Evolutionary conservation across 2,329 filamentous ascomycete species (phyloP).

Genomic region (Aspergillus neotritici): DNA sequence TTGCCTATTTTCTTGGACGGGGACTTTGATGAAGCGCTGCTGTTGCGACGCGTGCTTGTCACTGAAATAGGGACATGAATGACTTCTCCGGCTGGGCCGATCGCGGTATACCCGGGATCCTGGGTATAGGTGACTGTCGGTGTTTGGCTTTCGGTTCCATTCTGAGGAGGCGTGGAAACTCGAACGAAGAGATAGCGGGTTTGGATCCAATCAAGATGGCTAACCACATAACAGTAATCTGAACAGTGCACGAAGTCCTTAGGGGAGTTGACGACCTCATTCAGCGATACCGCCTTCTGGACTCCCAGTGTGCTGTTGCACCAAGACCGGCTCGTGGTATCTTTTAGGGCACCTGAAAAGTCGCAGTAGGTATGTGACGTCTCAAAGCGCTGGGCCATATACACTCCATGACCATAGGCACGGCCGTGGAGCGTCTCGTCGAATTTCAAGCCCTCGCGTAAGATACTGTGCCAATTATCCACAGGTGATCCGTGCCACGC

Average conservation of each 20-base stretch:
- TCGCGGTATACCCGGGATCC: conserved; percentile 33
- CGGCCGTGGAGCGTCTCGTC: conserved; percentile 59
- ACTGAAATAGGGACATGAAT: conserved; percentile 52
- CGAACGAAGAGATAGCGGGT: conserved; percentile 74
- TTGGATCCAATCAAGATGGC: conserved; percentile 78
- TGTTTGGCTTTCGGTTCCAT: background rate
- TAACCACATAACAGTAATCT: conserved; percentile 60
- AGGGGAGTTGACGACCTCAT: conserved; percentile 77
- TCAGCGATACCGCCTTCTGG: conserved; percentile 61
- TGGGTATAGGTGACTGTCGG: conserved; percentile 28
- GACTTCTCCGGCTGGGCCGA: conserved; percentile 31
- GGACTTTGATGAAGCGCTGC: conserved; percentile 18
- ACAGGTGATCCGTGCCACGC: conserved; percentile 79
- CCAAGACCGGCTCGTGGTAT: conserved; percentile 46
- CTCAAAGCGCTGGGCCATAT: conserved; percentile 60
- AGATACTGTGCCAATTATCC: conserved; percentile 82
- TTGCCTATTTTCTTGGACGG: background rate
- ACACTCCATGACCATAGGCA: conserved; percentile 72
- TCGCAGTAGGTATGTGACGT: conserved; percentile 42
- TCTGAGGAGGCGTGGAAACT: conserved; percentile 10
- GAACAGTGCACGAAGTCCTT: conserved; percentile 53
- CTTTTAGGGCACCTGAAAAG: background rate
- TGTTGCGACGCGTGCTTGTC: conserved; percentile 40
- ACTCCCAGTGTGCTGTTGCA: conserved; percentile 60
- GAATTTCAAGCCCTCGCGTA: conserved; percentile 75